Evolutionary conservation across 2,329 filamentous ascomycete genomes (phyloP).

Genomic region (Lasiodiplodia sp.): DNA sequence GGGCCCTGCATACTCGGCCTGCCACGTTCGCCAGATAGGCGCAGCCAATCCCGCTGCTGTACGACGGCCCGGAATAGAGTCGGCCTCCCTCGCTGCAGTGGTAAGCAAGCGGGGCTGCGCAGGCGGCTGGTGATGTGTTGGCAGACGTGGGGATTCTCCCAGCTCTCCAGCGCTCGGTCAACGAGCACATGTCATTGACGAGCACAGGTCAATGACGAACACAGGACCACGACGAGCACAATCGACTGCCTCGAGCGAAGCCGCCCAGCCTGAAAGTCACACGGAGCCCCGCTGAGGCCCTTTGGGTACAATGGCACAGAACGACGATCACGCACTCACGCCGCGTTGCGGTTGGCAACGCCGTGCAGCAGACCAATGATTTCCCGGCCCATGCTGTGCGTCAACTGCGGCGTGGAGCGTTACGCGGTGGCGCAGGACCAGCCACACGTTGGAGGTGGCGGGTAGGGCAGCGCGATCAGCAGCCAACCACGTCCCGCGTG

Average conservation of each 20-base stretch:
- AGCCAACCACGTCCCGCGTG: background rate
- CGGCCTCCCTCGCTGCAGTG: background rate
- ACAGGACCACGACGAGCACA: background rate
- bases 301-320: background rate
- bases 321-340: background rate
- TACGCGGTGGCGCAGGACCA: conserved; percentile 20
- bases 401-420: conserved; percentile 2
- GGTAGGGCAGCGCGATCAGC: conserved; percentile 17
- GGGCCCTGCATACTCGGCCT: conserved; percentile 20
- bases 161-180: background rate
- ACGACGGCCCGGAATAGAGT: conserved; percentile 16
- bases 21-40: conserved; percentile 19
- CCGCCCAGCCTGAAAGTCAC: conserved; percentile 3
- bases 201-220: background rate
- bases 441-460: conserved; percentile 18
- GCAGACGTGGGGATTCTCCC: conserved; percentile 18
- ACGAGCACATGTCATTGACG: too few relatives aligned
- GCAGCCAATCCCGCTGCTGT: conserved; percentile 20
- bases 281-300: background rate
- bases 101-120: conserved; percentile 17
- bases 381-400: background rate
- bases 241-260: conserved; percentile 1
- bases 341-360: conserved; percentile 19
- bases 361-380: conserved; percentile 2
- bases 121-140: conserved; percentile 10